Percentiles rank a stretch among this genome's conserved stretches.
phyloP scores from a whole-genome alignment of 805 yeast genomes.

The Torulaspora franciscae region DNA sequence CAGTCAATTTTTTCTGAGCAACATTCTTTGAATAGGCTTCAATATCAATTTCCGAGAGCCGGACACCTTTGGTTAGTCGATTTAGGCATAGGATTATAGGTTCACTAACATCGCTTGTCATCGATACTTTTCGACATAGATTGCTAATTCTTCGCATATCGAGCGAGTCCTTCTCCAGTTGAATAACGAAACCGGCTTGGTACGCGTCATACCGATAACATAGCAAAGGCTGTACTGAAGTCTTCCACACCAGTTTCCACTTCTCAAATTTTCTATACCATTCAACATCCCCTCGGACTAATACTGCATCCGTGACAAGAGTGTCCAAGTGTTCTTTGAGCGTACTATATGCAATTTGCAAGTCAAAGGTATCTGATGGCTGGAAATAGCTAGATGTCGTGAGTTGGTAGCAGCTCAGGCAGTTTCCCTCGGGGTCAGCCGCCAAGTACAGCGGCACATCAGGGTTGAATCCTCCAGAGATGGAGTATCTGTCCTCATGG shows the following conservation, averaged over 20 bases:
- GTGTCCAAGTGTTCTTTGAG: slow-evolving; percentile 28
- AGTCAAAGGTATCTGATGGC: slow-evolving; percentile 20
- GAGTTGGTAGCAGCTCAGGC: slow-evolving; percentile 27
- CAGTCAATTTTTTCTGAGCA: slow-evolving; percentile 16
- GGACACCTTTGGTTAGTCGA: slow-evolving; percentile 18
- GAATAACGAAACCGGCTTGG: slow-evolving; percentile 12
- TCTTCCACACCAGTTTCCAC: slow-evolving; percentile 29
- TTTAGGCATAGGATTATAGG: slow-evolving; percentile 21
- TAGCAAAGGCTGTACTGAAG: slow-evolving; percentile 19
- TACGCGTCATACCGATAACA: slow-evolving; percentile 25
- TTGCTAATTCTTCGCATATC: slow-evolving; percentile 3
- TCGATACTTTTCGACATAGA: slow-evolving; percentile 4
- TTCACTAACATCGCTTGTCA: slow-evolving; percentile 14
- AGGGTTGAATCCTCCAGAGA: slow-evolving; percentile 22
- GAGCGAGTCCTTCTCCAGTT: slow-evolving; percentile 4
- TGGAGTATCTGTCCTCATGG: slow-evolving; percentile 14
- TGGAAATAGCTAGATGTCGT: slow-evolving; percentile 16
- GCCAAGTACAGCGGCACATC: slow-evolving; percentile 17
- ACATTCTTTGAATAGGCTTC: slow-evolving; percentile 24
- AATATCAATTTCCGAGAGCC: slow-evolving; percentile 23
- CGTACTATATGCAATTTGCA: slow-evolving; percentile 24
- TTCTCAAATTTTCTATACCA: slow-evolving; percentile 23
- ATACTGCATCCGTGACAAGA: slow-evolving; percentile 26
- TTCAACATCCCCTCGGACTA: slow-evolving; percentile 27
- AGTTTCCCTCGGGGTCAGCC: slow-evolving; percentile 21